These are phyloP conservation scores for Salix purpurea DNA, from an alignment of 345 rosid species.

Conservation along the genomic window DNA sequence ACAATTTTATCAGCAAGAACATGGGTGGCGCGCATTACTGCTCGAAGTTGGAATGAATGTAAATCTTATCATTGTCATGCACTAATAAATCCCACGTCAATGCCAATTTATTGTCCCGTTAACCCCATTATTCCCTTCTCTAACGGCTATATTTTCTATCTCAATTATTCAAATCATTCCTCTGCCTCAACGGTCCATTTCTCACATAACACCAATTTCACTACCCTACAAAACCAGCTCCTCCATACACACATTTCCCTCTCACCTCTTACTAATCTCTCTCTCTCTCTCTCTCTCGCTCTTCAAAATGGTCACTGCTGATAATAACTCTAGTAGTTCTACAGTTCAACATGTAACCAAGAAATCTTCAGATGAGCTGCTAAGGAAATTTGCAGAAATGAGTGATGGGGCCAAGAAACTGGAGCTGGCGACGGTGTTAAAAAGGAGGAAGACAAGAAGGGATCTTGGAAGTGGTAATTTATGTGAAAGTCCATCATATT, in stretches of 20 bases:
- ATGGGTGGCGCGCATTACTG: background rate
- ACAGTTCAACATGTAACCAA: slow-evolving; percentile 60
- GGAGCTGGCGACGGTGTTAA: slow-evolving; percentile 32
- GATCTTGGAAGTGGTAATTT: background rate
- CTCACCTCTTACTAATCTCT: background rate
- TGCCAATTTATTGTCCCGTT: slow-evolving; percentile 10
- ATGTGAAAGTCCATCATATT: slow-evolving; percentile 19
- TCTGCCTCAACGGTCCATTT: slow-evolving; percentile 60
- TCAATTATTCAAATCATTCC: slow-evolving; percentile 26
- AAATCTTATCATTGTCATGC: background rate
- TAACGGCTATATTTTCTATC: slow-evolving; percentile 47
- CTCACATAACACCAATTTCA: slow-evolving; percentile 12
- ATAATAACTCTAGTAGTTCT: background rate
- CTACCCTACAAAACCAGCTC: slow-evolving; percentile 13
- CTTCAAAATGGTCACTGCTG: background rate
- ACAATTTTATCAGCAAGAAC: background rate
- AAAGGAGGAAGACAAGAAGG: slow-evolving; percentile 17
- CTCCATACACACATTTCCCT: background rate
- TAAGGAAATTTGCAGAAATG: slow-evolving; percentile 66
- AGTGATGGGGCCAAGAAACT: slow-evolving; percentile 5
- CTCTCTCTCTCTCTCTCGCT: background rate
- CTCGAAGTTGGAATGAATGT: background rate
- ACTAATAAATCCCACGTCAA: slow-evolving; percentile 4
- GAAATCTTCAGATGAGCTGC: slow-evolving; percentile 78
- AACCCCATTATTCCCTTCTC: background rate